phyloP scores from a whole-genome alignment of 352 stramenopile species.

The Phytopythium helicoides region DNA sequence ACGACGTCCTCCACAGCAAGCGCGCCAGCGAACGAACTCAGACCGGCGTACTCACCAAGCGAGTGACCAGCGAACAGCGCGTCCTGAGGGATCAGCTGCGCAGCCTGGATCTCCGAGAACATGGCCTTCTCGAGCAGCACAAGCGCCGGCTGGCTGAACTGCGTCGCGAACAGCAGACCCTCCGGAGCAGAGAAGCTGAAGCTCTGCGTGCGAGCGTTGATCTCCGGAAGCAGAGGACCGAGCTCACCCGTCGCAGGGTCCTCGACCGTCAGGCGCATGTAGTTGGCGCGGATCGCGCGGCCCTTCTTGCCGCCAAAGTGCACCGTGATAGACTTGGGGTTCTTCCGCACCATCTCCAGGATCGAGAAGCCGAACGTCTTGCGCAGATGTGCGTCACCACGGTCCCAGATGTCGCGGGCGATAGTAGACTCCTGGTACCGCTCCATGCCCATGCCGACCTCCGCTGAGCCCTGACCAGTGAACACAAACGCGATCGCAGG shows the following conservation, averaged over 20 bases:
- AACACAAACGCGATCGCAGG: conserved; percentile 79
- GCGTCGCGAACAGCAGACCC: conserved; percentile 81
- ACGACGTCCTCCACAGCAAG: conserved; percentile 70
- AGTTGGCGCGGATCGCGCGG: conserved; percentile 81
- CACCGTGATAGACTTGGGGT: conserved; percentile 79
- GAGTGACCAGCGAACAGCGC: conserved; percentile 84
- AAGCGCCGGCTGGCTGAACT: conserved; percentile 83
- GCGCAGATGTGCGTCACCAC: conserved; percentile 65
- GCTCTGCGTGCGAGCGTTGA: conserved; percentile 76
- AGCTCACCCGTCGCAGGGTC: conserved; percentile 52
- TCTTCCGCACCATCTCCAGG: conserved; percentile 85
- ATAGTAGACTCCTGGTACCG: conserved; percentile 67
- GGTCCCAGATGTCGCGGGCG: conserved; percentile 80
- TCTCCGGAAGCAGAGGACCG: conserved; percentile 72
- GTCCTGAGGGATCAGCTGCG: conserved; percentile 70
- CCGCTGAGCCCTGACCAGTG: conserved; percentile 81
- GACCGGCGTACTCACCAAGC: conserved; percentile 85
- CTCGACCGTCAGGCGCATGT: conserved; percentile 75
- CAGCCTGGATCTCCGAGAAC: conserved; percentile 77
- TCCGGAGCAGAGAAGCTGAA: conserved; percentile 79
- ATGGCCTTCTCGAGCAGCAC: conserved; percentile 84
- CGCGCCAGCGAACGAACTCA: conserved; percentile 74
- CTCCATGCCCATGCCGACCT: conserved; percentile 89
- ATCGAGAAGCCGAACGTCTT: conserved; percentile 87
- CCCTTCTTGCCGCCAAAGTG: conserved; percentile 85